These are phyloP conservation scores for Bipolaris sorokiniana DNA, from an alignment of 2,329 filamentous ascomycete genomes.

Conservation along the genomic window DNA sequence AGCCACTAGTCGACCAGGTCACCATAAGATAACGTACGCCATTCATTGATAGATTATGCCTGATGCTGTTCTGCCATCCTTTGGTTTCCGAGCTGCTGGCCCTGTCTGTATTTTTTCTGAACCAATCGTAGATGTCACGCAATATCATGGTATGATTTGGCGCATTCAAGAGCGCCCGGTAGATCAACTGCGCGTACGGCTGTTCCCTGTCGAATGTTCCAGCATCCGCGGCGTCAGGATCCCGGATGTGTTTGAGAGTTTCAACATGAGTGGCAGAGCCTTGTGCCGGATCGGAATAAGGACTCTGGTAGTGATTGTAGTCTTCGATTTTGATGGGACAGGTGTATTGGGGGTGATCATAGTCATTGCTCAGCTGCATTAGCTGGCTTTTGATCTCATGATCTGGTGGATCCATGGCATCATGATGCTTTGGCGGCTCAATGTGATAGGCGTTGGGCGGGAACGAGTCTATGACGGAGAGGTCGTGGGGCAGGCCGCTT, in stretches of 20 bases:
- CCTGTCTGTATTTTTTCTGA: slow-evolving; percentile 80
- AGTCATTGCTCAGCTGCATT: slow-evolving; percentile 34
- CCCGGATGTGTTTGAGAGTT: slow-evolving; percentile 10
- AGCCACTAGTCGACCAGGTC: slow-evolving; percentile 4
- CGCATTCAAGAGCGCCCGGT: slow-evolving; percentile 72
- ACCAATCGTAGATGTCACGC: slow-evolving; percentile 91
- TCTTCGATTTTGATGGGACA: slow-evolving; percentile 27
- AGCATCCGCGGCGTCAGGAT: slow-evolving; percentile 23
- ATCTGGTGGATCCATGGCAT: slow-evolving; percentile 29
- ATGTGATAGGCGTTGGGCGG: slow-evolving; percentile 43
- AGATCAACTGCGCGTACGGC: slow-evolving; percentile 85
- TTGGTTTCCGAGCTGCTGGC: slow-evolving; percentile 61
- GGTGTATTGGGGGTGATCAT: slow-evolving; percentile 27
- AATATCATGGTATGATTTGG: slow-evolving; percentile 74
- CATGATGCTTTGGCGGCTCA: slow-evolving; percentile 33
- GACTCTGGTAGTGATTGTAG: slow-evolving; percentile 23
- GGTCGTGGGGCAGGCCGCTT: slow-evolving; percentile 20
- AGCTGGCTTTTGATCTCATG: slow-evolving; percentile 28
- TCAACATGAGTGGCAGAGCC: slow-evolving; percentile 33
- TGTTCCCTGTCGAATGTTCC: slow-evolving; percentile 54
- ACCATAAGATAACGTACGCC: slow-evolving; percentile 62
- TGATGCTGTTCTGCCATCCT: slow-evolving; percentile 95
- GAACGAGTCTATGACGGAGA: slow-evolving; percentile 28
- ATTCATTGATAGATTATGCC: slow-evolving; percentile 97
- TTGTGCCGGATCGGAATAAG: slow-evolving; percentile 31